Evolutionary conservation across 2,329 filamentous ascomycete genomes (phyloP).

Genomic region (Alternaria triticimaculans): DNA sequence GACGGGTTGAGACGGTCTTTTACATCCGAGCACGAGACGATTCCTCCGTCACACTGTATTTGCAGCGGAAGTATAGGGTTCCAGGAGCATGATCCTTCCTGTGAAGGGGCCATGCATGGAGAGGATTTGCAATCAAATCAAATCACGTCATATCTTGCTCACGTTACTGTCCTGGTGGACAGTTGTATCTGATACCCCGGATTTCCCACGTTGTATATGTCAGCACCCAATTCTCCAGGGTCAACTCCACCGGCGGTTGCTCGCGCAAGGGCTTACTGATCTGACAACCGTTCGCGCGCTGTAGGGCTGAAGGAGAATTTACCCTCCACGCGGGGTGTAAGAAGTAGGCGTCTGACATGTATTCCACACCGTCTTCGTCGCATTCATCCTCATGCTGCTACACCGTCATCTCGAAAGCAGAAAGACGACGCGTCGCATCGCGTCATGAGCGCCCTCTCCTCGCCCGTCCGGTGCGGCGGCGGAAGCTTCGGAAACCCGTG

Average conservation of each 20-base stretch:
- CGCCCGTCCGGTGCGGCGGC: not conserved
- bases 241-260: conserved; percentile 26
- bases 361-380: not conserved
- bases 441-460: not conserved
- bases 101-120: not conserved
- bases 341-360: not conserved
- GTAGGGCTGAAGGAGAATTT: conserved; percentile 24
- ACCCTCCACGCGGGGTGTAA: conserved; percentile 21
- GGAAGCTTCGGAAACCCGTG: not conserved
- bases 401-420: not conserved
- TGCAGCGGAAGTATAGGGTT: not conserved
- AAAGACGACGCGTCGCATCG: not conserved
- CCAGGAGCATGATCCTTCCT: not conserved
- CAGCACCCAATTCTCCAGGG: conserved; percentile 33
- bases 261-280: conserved; percentile 38
- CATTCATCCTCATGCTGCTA: not conserved
- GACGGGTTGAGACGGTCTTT: not conserved
- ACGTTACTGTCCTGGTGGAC: not conserved
- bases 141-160: not conserved
- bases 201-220: conserved; percentile 18
- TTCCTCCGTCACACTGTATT: not conserved
- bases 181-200: conserved; percentile 17
- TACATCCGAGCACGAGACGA: not conserved
- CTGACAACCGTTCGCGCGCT: conserved; percentile 20
- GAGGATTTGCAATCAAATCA: not conserved